phyloP scores from a whole-genome alignment of 2,329 filamentous ascomycete species.

The Mycosphaerella arachidis region DNA sequence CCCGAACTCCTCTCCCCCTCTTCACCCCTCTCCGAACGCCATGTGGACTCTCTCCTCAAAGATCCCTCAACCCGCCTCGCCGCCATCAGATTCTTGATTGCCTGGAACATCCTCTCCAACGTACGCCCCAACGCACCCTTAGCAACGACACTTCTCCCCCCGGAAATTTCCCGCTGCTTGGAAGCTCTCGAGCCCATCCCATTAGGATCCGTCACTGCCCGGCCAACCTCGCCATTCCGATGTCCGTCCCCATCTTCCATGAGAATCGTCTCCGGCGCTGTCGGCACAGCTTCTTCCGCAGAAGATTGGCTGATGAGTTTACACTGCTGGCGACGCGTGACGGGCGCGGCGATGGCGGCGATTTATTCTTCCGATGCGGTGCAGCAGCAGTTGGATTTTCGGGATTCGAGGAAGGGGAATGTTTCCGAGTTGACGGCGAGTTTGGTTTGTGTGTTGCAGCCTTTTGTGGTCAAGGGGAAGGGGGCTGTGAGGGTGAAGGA shows the following conservation, averaged over 20 bases:
- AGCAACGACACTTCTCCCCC: slow-evolving; percentile 12
- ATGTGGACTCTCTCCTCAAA: slow-evolving; percentile 10
- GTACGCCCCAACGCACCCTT: slow-evolving; percentile 7
- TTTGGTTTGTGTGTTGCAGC: slow-evolving; percentile 11
- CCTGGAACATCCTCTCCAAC: slow-evolving; percentile 15
- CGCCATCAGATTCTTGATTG: slow-evolving; percentile 13
- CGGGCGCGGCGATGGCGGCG: slow-evolving; percentile 9
- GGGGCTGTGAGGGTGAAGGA: slow-evolving; percentile 14
- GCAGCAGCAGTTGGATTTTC: background rate
- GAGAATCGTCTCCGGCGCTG: background rate
- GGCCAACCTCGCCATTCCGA: background rate
- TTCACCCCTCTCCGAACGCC: slow-evolving; percentile 6
- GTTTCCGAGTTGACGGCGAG: slow-evolving; percentile 10
- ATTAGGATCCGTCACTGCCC: background rate
- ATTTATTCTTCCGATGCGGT: slow-evolving; percentile 8
- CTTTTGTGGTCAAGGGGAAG: slow-evolving; percentile 11
- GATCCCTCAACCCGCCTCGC: slow-evolving; percentile 9
- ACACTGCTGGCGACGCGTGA: background rate
- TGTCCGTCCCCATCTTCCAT: background rate
- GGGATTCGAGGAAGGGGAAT: slow-evolving; percentile 12
- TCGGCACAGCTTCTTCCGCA: background rate
- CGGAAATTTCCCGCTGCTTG: slow-evolving; percentile 13
- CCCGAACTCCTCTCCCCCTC: slow-evolving; percentile 3
- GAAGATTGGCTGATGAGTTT: background rate
- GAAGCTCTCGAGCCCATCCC: slow-evolving; percentile 11